Conservation (phyloP, 371 early-diverging fungal species). For the Rhizopus microsporus region DNA sequence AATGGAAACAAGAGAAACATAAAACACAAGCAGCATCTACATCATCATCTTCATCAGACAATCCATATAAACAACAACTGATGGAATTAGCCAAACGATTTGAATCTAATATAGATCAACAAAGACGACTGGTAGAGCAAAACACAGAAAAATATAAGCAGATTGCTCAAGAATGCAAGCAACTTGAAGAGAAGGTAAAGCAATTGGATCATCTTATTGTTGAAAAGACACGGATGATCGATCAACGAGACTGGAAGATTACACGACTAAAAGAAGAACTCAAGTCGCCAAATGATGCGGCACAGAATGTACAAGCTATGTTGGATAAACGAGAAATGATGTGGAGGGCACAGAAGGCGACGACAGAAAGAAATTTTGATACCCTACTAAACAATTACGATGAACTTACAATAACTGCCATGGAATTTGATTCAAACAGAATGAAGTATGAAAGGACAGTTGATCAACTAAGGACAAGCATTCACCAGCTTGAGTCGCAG, state of each 20-base stretch:
- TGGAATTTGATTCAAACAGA: constrained; percentile 54
- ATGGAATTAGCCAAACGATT: constrained; percentile 33
- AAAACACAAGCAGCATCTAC: neutral
- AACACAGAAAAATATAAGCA: constrained; percentile 13
- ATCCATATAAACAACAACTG: constrained; percentile 29
- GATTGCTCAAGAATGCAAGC: constrained; percentile 20
- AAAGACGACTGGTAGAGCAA: constrained; percentile 26
- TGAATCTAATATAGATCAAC: constrained; percentile 34
- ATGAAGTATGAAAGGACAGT: constrained; percentile 45
- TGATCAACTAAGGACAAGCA: constrained; percentile 28
- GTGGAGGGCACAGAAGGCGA: constrained; percentile 32
- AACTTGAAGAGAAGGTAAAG: constrained; percentile 19
- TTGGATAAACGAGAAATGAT: constrained; percentile 32
- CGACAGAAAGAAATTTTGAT: constrained; percentile 49
- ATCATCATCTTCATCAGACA: neutral
- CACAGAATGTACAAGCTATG: neutral
- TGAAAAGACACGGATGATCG: constrained; percentile 31
- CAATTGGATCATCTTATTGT: constrained; percentile 36
- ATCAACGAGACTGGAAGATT: constrained; percentile 36
- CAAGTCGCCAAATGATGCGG: constrained; percentile 5
- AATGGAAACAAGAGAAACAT: constrained; percentile 3
- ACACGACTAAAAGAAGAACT: constrained; percentile 29
- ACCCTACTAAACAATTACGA: constrained; percentile 53
- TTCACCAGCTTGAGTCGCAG: constrained; percentile 38
- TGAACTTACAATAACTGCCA: constrained; percentile 46